Base-by-base conservation (phyloP, 129 eudicot genomes). In the Oenanthe sinensis region DNA sequence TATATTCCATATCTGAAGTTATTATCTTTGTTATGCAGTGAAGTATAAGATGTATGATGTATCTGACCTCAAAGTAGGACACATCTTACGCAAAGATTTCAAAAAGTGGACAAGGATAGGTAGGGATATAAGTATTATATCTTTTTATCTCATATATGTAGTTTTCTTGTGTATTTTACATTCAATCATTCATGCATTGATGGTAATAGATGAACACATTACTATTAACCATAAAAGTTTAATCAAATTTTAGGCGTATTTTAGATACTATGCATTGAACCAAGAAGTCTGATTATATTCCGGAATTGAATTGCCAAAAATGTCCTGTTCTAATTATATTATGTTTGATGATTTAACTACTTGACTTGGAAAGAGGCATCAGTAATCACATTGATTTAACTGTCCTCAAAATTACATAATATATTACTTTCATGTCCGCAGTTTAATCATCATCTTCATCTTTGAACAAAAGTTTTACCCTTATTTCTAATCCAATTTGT, bases 101-200 rank as follows among this genome's bases (percentile, higher is more conserved):
- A 91, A 75, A 69, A 91, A 85, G 86, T 89, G 90, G 97, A 83
- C 92, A 55, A 82, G 75, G 79, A 50, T 82, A 55, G 94, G 97
- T 89, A 24, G 24, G 22, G 8, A 4, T 26, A 5, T 67, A 12
- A 28, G 22, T 24, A 0, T 60, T 2, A 20, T 58, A 14, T 65
- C 40, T 65, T 30, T 4, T 65, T 14, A 67, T 67, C 33, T 60
- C 68, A n/a, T 60, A 24, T 13, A 24, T 2, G 33, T 65, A 11
- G 71, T 28, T 65, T 8, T 8, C 71, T 30, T 58, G 13, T n/a
- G 39, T n/a, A 4, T 20, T 54, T 52, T 7, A 60, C 40, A 48
- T 33, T 1, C 9, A 65, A 1, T 20, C 2, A 28, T 28, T 1
- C 9, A 65, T 4, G 40, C 2, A 28, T 28, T 28, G 42, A 65